These are phyloP conservation scores for Tylopilus rubrobrunneus DNA, from an alignment of 768 basidiomycete species.

Conservation along the genomic window DNA sequence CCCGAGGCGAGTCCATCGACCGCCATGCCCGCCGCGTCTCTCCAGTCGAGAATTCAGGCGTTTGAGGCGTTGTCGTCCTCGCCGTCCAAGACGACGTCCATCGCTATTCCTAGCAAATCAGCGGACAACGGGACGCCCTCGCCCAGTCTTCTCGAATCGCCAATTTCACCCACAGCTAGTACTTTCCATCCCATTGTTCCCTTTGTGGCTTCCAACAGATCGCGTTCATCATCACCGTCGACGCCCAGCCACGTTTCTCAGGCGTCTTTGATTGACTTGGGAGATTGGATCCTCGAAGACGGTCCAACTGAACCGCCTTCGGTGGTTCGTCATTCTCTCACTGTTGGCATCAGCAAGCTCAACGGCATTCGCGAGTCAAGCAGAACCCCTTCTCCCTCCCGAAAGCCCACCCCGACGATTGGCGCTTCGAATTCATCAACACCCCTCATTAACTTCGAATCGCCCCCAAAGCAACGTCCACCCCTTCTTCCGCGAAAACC, in stretches of 20 bases:
- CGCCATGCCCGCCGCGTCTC: constrained; percentile 41
- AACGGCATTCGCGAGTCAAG: constrained; percentile 20
- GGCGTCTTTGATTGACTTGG: constrained; percentile 65
- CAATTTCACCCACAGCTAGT: constrained; percentile 46
- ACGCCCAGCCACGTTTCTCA: constrained; percentile 39
- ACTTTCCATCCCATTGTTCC: constrained; percentile 41
- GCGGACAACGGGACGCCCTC: constrained; percentile 1
- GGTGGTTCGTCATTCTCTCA: constrained; percentile 8
- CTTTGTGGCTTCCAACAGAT: constrained; percentile 28
- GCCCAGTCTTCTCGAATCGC: constrained; percentile 42
- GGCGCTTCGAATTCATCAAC: constrained; percentile 18
- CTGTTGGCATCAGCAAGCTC: constrained; percentile 5
- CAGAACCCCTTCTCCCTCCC: constrained; percentile 23
- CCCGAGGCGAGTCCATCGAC: not conserved
- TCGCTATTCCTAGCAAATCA: not conserved
- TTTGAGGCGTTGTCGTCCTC: constrained; percentile 53
- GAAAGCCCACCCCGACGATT: constrained; percentile 4
- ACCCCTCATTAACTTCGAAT: constrained; percentile 56
- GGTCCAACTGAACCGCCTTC: constrained; percentile 35
- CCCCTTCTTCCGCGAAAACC: constrained; percentile 67
- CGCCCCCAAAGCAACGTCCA: constrained; percentile 47
- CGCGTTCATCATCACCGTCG: constrained; percentile 46
- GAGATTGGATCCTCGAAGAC: constrained; percentile 71
- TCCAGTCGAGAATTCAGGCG: constrained; percentile 59
- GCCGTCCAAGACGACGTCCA: constrained; percentile 20